Percentiles rank a stretch among this genome's conserved stretches.
Evolutionary conservation across 208 protist species (phyloP).

Genomic region (Polymyxa betae): DNA sequence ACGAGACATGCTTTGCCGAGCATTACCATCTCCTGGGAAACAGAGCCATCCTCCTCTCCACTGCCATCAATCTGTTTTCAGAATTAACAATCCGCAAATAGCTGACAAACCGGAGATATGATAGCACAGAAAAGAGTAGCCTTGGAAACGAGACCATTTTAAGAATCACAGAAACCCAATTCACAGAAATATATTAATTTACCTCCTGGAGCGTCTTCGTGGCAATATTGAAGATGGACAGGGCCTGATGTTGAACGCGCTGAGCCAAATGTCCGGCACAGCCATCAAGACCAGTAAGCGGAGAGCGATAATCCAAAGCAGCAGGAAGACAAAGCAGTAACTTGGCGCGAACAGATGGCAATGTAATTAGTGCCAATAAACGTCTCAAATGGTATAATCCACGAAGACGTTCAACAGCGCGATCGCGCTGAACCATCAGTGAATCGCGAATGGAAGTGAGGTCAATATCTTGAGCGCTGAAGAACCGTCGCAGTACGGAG

Average conservation of each 20-base stretch:
- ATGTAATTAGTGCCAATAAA: background rate
- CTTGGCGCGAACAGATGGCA: background rate
- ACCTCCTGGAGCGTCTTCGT: background rate
- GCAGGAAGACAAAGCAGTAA: background rate
- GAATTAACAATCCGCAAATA: no score
- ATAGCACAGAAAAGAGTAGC: no score
- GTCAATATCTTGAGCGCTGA: background rate
- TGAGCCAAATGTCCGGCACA: background rate
- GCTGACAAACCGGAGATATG: no score
- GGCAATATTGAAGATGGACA: background rate
- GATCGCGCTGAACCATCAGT: background rate
- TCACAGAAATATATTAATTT: background rate
- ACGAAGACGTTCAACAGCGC: background rate
- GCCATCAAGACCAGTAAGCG: conserved; percentile 1
- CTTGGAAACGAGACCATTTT: no score
- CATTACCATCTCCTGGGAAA: background rate
- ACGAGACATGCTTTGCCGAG: background rate
- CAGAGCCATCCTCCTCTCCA: background rate
- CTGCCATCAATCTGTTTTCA: background rate
- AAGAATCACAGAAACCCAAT: no score
- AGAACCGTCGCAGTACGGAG: conserved; percentile 20
- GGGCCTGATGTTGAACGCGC: conserved; percentile 23
- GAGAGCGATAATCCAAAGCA: background rate
- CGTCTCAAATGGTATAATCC: background rate
- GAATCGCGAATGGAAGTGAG: background rate